phyloP scores from a whole-genome alignment of 768 basidiomycete genomes.

The Trametes cingulata region DNA sequence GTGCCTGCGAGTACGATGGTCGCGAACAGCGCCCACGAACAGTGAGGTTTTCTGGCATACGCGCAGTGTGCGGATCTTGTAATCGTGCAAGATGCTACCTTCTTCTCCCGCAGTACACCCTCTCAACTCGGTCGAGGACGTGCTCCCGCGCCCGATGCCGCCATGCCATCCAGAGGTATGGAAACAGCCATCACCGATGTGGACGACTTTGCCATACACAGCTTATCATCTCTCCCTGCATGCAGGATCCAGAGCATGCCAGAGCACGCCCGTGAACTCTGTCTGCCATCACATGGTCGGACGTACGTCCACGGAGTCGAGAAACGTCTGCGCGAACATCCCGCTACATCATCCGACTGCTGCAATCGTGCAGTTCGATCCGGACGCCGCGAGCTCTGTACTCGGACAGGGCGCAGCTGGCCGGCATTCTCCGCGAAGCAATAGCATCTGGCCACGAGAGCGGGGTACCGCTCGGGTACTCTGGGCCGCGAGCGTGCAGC shows the following conservation, averaged over 20 bases:
- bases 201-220: background rate
- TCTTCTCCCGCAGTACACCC: too few relatives aligned
- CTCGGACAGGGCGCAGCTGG: background rate
- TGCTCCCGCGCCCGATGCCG: background rate
- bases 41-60: background rate
- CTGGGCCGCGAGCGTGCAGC: slow-evolving; percentile 9
- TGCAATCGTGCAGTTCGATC: background rate
- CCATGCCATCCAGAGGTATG: background rate
- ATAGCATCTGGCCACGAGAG: slow-evolving; percentile 1
- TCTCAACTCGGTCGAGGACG: background rate
- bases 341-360: background rate
- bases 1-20: background rate
- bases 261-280: background rate
- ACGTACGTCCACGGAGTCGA: background rate
- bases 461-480: slow-evolving; percentile 1
- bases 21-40: background rate
- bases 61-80: background rate
- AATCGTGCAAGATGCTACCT: too few relatives aligned
- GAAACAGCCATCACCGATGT: background rate
- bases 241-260: background rate
- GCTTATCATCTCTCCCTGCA: background rate
- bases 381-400: background rate
- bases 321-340: background rate
- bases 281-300: background rate
- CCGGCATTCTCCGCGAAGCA: slow-evolving; percentile 9